A percentile compares a stretch with the other conserved stretches of the same genome.
Evolutionary conservation across 768 basidiomycete species (phyloP).

Genomic region (Boletus rubroflammeus): DNA sequence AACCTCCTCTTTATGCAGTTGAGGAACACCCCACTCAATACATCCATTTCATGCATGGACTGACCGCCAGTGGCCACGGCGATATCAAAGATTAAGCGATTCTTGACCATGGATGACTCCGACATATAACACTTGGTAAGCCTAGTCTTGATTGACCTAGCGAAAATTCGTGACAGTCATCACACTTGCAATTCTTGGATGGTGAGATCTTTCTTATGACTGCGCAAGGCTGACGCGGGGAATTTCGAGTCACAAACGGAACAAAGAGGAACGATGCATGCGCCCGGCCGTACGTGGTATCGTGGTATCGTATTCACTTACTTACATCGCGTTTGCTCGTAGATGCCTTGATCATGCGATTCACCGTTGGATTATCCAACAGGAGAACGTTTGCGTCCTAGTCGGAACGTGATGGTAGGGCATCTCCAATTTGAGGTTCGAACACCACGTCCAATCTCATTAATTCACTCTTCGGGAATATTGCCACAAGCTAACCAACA

Average conservation of each 20-base stretch:
- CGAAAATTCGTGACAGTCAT: too few relatives aligned
- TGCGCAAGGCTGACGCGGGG: not conserved
- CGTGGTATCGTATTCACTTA: not conserved
- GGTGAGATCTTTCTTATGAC: not conserved
- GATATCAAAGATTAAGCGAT: not conserved
- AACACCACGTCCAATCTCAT: not conserved
- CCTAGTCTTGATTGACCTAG: too few relatives aligned
- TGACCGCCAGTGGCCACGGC: too few relatives aligned
- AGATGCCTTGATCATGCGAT: not conserved
- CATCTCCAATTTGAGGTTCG: not conserved
- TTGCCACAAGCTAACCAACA: not conserved
- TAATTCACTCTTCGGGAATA: not conserved
- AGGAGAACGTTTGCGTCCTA: not conserved
- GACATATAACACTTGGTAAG: too few relatives aligned
- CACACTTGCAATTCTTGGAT: not conserved
- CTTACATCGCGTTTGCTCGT: not conserved
- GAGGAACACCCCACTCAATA: slow-evolving; percentile 28
- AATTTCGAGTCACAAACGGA: not conserved
- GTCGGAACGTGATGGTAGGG: too few relatives aligned
- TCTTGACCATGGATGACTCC: not conserved
- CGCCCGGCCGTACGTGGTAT: not conserved
- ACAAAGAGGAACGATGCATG: not conserved
- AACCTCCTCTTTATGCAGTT: slow-evolving; percentile 9
- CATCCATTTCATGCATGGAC: not conserved
- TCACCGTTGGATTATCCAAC: not conserved